Percentiles rank a stretch among this genome's conserved stretches.
phyloP scores from a whole-genome alignment of 495 filamentous ascomycete species.

The Aspergillus egyptiacus region DNA sequence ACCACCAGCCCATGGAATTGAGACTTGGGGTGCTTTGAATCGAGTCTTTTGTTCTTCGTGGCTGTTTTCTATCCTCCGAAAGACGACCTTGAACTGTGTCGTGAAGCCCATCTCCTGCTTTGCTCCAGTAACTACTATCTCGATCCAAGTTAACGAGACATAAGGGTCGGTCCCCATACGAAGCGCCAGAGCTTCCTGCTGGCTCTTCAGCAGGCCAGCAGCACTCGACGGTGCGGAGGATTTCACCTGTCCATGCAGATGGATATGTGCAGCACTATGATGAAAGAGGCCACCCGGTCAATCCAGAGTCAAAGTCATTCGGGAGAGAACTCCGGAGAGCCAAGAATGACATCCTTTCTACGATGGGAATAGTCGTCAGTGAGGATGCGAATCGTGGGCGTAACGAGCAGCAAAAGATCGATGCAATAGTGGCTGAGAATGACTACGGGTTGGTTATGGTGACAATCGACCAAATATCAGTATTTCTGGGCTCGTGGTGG shows the following conservation, averaged over 20 bases:
- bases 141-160: slow-evolving; percentile 17
- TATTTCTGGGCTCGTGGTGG: slow-evolving; percentile 42
- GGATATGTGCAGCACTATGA: slow-evolving; percentile 60
- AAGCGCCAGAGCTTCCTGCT: slow-evolving; percentile 43
- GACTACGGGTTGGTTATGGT: slow-evolving; percentile 46
- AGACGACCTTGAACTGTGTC: no score
- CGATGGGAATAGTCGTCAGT: slow-evolving; percentile 48
- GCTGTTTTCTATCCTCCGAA: no score
- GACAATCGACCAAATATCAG: slow-evolving; percentile 35
- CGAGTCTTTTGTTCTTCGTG: not conserved
- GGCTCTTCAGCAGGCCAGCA: slow-evolving; percentile 15
- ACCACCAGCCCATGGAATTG: no score
- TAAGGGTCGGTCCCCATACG: slow-evolving; percentile 70
- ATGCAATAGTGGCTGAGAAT: slow-evolving; percentile 42
- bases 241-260: slow-evolving; percentile 39
- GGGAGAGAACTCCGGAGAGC: slow-evolving; percentile 44
- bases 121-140: no score
- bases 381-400: slow-evolving; percentile 34
- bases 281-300: slow-evolving; percentile 61
- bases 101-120: no score
- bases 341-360: slow-evolving; percentile 54
- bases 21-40: no score
- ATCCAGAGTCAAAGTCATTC: slow-evolving; percentile 45
- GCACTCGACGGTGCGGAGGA: slow-evolving; percentile 19
- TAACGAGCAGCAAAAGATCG: slow-evolving; percentile 39